Evolutionary conservation across 768 basidiomycete genomes (phyloP).

Genomic region (Lactifluus hygrophoroides): DNA sequence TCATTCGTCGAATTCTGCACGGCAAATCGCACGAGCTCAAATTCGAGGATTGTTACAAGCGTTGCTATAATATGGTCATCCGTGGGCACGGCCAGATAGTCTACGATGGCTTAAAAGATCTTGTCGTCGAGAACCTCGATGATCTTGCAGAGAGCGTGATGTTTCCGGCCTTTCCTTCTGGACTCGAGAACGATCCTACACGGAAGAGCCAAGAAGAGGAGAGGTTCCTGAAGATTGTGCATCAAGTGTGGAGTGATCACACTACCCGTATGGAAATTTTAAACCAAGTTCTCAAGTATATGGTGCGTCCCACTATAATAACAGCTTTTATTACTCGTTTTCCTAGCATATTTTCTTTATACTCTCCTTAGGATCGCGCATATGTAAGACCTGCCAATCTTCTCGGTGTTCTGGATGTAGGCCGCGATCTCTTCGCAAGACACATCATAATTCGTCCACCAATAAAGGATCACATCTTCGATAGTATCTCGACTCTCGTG

Average conservation of each 20-base stretch:
- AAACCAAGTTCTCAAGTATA: conserved; percentile 87
- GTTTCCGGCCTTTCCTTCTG: conserved; percentile 73
- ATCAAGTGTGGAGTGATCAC: conserved; percentile 91
- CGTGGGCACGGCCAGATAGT: conserved; percentile 76
- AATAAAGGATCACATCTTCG: conserved; percentile 74
- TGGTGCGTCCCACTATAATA: conserved; percentile 55
- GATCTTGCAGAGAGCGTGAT: conserved; percentile 66
- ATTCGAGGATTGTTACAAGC: conserved; percentile 92
- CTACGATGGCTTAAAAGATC: conserved; percentile 73
- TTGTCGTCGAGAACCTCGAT: conserved; percentile 79
- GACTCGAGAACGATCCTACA: conserved; percentile 54
- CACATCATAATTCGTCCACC: conserved; percentile 64
- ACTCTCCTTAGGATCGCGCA: conserved; percentile 83
- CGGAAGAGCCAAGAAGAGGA: conserved; percentile 81
- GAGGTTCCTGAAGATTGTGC: conserved; percentile 68
- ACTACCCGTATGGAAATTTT: conserved; percentile 74
- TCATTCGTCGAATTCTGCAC: conserved; percentile 90
- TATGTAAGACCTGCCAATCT: conserved; percentile 71
- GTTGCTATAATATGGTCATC: conserved; percentile 90
- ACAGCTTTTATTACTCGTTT: not conserved
- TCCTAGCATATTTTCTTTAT: conserved; percentile 12
- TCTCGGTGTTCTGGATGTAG: conserved; percentile 73
- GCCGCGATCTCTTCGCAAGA: conserved; percentile 72
- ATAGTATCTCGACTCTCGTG: conserved; percentile 79
- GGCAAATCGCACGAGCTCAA: conserved; percentile 85